Base-by-base conservation (phyloP, 768 basidiomycete species). In the Lentinus brumalis region DNA sequence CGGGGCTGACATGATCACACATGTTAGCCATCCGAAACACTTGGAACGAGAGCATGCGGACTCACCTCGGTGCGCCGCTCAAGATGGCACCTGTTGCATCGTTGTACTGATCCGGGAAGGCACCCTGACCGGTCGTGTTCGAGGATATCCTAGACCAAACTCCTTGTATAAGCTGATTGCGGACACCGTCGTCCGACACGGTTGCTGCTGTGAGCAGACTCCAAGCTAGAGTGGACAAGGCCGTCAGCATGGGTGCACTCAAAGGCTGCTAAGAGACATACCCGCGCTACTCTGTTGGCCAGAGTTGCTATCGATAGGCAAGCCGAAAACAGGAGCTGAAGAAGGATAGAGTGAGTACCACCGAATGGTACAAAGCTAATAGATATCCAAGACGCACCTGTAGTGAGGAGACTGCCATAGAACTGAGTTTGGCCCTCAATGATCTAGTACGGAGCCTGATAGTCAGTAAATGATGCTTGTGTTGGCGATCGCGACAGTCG, bases 131-230 rank as follows among this genome's bases (percentile, higher is more conserved):
- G 7, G 60, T 61, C 10, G 32, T 5, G 29, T 65, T 65, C 42
- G 47, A 55, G n/a, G 46, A 41, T 1, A 57, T 57, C 12, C 55
- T 45, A 21, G 38, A 35, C 50, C 51, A 57, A 2, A 55, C 64
- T 14, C 56, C 52, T 9, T 57, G 32, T 16, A 62, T 53, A 2
- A 66, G 32, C 7, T 49, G 26, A 35, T 62, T 40, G 3, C 63
- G 63, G 4, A 66, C 61, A 41, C 26, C 30, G 14, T 38, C 18
- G 51, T 65, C 61, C 6, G 59, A 53, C 29, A 61, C 54, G 3
- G 53, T 56, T 1, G 62, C 62, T 2, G 66, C 56, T 1, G 66
- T 62, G 52, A 67, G 57, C 31, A 64, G 29, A 7, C 42, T 40
- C 66, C 66, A 67, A 12, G 66, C 59, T 62, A 49, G 21, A 9